Evolutionary conservation across 371 early-diverging fungal species (phyloP), one percentile per base, ranked within the genome.

Genomic region (Syncephalastrum sp.): DNA sequence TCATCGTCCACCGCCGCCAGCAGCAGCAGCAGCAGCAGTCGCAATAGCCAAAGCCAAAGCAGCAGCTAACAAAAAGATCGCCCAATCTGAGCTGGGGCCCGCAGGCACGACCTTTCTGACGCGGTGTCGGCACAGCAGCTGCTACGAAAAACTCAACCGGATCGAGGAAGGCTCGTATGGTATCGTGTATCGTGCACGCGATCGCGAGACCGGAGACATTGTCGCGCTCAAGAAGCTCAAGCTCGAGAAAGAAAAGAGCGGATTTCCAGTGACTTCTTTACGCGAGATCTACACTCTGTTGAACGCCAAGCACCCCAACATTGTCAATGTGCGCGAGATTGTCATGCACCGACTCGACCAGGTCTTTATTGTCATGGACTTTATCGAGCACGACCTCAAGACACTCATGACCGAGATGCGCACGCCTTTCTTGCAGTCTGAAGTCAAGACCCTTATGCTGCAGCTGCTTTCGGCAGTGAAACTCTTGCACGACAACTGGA

Each of bases 121-220:
- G 25, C 71, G 73, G 38, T 95, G 94, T 60, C 84, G 95, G 14
- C 81, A 75, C 60, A 93, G 93, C 0, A 92, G 92, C 59, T 72
- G 81, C 53, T 98, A 92, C 75, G 93, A 96, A 61, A 90, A 90
- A 47, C 81, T 98, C 19, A 96, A 97, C 77, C 83, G 91, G 60
- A 99, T 99, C 63, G 98, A 95, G 53, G 99, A 99, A 72, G 99
- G 99, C 16, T 90, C 99, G 0, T 99, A 99, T 72, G 99, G 99
- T 13, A 86, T 99, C 19, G 99, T 99, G 4, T 99, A 96, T 74
- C 89, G 97, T 6, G 99, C 99, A 0, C 83, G 89, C 27, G 95
- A 99, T 68, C 80, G 88, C 51, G 64, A 77, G 7, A 97, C 97
- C 4, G 91, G 92, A 17, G 95, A 93, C 55, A 92, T 98, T 7